Conservation (phyloP, 257 asterid genomes). For the Echium plantagineum region DNA sequence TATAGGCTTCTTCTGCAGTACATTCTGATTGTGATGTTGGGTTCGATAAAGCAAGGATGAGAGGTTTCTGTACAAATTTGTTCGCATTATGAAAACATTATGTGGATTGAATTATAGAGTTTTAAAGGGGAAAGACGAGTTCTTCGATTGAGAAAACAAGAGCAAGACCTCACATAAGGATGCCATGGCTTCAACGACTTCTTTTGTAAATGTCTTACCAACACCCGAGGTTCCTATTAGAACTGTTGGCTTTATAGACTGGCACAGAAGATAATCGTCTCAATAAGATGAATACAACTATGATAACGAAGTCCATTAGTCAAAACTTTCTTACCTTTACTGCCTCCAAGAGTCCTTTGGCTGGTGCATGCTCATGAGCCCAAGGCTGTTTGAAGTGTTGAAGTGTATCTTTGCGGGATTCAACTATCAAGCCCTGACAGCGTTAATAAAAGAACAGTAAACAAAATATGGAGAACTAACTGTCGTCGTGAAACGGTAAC, state of each 20-base stretch:
- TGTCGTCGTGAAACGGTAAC: background rate
- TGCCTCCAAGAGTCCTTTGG: conserved; percentile 63
- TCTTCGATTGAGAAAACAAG: conserved; percentile 6
- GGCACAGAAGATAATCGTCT: conserved; percentile 8
- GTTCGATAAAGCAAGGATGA: conserved; percentile 78
- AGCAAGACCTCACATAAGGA: conserved; percentile 56
- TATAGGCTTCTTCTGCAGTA: conserved; percentile 89
- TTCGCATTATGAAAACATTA: too few species aligned
- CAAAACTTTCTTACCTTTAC: conserved; percentile 43
- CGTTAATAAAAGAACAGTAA: conserved; percentile 4
- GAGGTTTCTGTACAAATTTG: conserved; percentile 47
- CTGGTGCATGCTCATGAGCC: conserved; percentile 83
- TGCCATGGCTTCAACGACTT: conserved; percentile 77
- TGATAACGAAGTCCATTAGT: conserved; percentile 2
- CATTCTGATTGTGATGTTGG: conserved; percentile 93
- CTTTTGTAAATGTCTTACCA: conserved; percentile 73
- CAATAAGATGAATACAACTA: conserved; percentile 2
- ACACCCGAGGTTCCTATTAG: conserved; percentile 91
- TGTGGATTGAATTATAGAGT: background rate
- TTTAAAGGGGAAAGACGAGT: background rate
- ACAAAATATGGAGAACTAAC: background rate
- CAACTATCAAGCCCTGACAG: conserved; percentile 60
- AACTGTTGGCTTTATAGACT: conserved; percentile 74
- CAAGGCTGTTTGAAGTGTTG: conserved; percentile 84
- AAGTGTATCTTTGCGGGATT: conserved; percentile 73